Evolutionary conservation across 2,329 filamentous ascomycete species (phyloP).

Genomic region (Sporothrix brunneoviolacea): DNA sequence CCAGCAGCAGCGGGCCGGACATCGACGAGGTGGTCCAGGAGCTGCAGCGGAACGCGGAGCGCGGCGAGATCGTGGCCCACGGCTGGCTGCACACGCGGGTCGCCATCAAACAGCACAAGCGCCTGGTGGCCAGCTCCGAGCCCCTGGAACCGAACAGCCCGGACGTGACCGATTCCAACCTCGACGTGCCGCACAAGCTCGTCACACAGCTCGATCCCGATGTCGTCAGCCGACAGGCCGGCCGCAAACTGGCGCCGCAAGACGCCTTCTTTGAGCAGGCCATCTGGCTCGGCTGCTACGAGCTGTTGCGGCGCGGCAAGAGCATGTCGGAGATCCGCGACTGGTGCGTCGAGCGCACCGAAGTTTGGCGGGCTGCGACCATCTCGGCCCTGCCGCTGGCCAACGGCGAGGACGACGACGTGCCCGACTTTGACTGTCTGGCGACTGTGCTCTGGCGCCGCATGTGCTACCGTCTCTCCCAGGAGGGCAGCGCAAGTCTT

Average conservation of each 20-base stretch:
- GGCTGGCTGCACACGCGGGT: conserved; percentile 91
- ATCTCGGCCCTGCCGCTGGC: conserved; percentile 66
- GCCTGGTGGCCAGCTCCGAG: conserved; percentile 60
- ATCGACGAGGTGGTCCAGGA: conserved; percentile 72
- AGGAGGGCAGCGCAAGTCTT: conserved; percentile 61
- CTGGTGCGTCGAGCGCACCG: conserved; percentile 79
- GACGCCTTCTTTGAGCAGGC: conserved; percentile 86
- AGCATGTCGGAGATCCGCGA: conserved; percentile 67
- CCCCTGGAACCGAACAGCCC: conserved; percentile 57
- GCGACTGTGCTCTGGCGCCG: conserved; percentile 65
- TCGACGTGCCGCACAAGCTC: conserved; percentile 56
- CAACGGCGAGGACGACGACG: conserved; percentile 37
- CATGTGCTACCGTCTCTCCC: conserved; percentile 66
- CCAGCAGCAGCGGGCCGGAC: conserved; percentile 61
- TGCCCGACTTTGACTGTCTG: conserved; percentile 35
- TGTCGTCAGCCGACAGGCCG: conserved; percentile 67
- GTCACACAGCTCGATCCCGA: conserved; percentile 91
- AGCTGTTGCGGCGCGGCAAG: conserved; percentile 81
- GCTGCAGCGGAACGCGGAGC: conserved; percentile 67
- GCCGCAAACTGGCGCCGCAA: conserved; percentile 66
- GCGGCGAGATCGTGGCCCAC: conserved; percentile 74
- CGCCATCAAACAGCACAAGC: conserved; percentile 84
- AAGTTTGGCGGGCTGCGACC: conserved; percentile 82
- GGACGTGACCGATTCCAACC: conserved; percentile 47
- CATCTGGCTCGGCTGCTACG: conserved; percentile 90